Base-by-base conservation (phyloP, 2,329 filamentous ascomycete species). In the Dothideomycetes sp. region DNA sequence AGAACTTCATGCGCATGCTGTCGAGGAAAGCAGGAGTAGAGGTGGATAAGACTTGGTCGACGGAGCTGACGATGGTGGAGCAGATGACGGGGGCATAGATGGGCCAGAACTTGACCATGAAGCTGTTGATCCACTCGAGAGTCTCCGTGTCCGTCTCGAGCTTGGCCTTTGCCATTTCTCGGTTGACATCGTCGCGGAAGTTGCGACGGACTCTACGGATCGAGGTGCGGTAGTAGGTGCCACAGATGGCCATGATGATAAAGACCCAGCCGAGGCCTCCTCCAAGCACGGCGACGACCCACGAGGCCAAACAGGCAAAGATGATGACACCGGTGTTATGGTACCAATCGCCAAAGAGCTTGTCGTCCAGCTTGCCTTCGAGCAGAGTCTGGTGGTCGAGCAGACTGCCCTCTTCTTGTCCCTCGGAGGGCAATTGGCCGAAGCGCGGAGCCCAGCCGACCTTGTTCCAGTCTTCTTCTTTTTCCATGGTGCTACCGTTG, bases 41-140 rank as follows among this genome's bases (percentile, higher is more conserved):
- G 0, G 84, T 88, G 57, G 88, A 95, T 43, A 98, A 70, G 36
- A 98, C 87, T 67, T 96, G 91, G 56, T 98, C 91, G 33, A 96
- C 91, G 0, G 88, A 87, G 60, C 80, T 86, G 63, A 96, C 84
- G 53, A 98, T 83, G 16, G 86, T 93, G 51, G 91, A 79, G 46
- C 87, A 89, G 10, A 98, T 75, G 8, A 96, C 85, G 1, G 91
- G 91, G 41, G 91, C 86, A 60, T 94, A 96, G 55, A 98, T 98
- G 47, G 91, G 91, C 91, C 91, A 98, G 67, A 98, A 98, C 61
- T 98, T 98, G 65, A 93, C 79, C 53, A 98, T 61, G 67, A 98
- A 98, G 53, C 86, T 94, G 70, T 98, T 98, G 62, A 98, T 96
- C 91, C 91, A 98, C 62, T 98, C 91, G 34, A 98, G 70, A 43